Evolutionary conservation across 2,329 filamentous ascomycete genomes (phyloP).

Genomic region (Apiospora koreana): DNA sequence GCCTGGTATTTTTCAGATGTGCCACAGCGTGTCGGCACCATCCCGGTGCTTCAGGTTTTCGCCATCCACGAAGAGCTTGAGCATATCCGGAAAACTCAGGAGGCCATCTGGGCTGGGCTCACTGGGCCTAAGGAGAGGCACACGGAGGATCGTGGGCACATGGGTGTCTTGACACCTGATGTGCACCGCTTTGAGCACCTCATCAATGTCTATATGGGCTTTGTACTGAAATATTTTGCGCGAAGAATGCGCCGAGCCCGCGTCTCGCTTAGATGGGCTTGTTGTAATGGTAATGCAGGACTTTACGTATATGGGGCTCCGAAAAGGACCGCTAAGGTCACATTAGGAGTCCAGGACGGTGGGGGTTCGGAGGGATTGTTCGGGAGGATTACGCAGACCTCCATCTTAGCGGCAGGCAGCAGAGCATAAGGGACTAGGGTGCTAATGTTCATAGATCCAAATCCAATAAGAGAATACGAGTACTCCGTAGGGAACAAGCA

Average conservation of each 20-base stretch:
- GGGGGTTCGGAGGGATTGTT: too few species aligned
- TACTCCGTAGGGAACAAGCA: too few species aligned
- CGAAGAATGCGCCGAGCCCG: not conserved
- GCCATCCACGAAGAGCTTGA: not conserved
- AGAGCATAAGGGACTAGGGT: not conserved
- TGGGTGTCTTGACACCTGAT: not conserved
- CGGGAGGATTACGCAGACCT: not conserved
- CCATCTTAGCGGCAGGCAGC: too few species aligned
- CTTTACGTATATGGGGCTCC: not conserved
- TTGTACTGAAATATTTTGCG: not conserved
- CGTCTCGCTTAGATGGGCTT: not conserved
- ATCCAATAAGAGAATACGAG: not conserved
- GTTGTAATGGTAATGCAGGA: not conserved
- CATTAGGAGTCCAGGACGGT: not conserved
- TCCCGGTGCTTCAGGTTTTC: constrained; percentile 5
- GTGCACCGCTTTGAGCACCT: not conserved
- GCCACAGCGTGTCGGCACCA: not conserved
- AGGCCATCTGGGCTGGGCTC: not conserved
- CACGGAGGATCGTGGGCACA: not conserved
- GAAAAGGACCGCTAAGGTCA: not conserved
- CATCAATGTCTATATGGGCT: constrained; percentile 4
- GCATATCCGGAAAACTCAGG: not conserved
- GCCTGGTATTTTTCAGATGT: not conserved
- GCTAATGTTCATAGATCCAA: not conserved
- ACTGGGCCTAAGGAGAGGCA: constrained; percentile 7